Base-by-base conservation (phyloP, 306 rosid genomes). In the Senna siamea region DNA sequence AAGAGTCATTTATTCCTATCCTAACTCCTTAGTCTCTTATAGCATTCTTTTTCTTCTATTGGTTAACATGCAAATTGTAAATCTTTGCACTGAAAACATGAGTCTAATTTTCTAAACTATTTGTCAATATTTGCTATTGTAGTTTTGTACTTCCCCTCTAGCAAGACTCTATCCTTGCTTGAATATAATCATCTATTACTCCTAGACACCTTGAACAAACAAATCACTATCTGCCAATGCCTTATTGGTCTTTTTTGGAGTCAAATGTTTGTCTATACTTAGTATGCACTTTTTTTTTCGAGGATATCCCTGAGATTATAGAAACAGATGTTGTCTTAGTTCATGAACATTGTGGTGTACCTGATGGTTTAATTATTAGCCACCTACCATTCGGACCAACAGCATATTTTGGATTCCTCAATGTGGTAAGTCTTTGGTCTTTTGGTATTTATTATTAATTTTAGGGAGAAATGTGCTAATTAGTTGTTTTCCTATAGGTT, bases 271-370 rank as follows among this genome's bases (percentile, higher is more conserved):
- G n/a, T 7, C 14, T 4, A 20, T 4, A 43, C 26, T 72, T 13
- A n/a, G 55, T 17, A 4, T 65, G 14, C 22, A 56, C 57, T 5
- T 28, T 19, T 41, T 72, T 63, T 28, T 75, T 63, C 75, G 85
- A 93, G 98, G 98, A 91, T 77, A 84, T 91, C 78, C 82, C 93
- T 56, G 98, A 93, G 77, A 88, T 91, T 72, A 87, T 91, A 78
- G 96, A 91, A 71, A 82, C 97, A 2, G 97, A 91, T 87, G 93
- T 93, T 74, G 47, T 92, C 63, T 79, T 91, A 75, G 96, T 91
- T 69, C 97, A 94, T 81, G 98, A 94, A 77, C 97, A 94, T 82
- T 95, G 97, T 38, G 98, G 96, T 72, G 90, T 87, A 56, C 98
- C 98, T 14, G 97, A 88, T 88, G 98, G 95, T 62, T 80, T 94